Conservation (phyloP, 1,139 yeast species). For the Yamadazyma mexicana region DNA sequence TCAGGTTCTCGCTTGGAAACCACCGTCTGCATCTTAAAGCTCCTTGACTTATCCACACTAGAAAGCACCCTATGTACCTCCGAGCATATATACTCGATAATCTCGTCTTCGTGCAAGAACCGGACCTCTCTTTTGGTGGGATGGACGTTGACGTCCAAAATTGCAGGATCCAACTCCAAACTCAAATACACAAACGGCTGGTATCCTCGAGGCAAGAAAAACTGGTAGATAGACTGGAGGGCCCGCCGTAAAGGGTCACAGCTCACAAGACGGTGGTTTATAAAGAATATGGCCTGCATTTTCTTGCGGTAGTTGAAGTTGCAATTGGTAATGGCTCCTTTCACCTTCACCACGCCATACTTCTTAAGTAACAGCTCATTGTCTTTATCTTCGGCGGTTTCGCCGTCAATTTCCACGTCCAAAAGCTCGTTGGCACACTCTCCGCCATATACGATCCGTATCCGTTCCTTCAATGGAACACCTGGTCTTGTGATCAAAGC, state of each 20-base stretch:
- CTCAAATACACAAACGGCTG: conserved; percentile 78
- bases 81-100: conserved; percentile 59
- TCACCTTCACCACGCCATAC: conserved; percentile 50
- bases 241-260: conserved; percentile 82
- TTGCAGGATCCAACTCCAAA: conserved; percentile 61
- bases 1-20: conserved; percentile 18
- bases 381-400: conserved; percentile 14
- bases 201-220: conserved; percentile 76
- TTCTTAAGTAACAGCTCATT: conserved; percentile 14
- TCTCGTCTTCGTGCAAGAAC: conserved; percentile 83
- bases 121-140: conserved; percentile 95
- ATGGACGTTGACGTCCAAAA: conserved; percentile 90
- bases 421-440: conserved; percentile 66
- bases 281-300: conserved; percentile 72
- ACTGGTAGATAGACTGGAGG: conserved; percentile 58
- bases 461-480: conserved; percentile 58
- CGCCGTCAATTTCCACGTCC: conserved; percentile 33
- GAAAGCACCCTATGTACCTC: conserved; percentile 52
- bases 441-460: conserved; percentile 72
- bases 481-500: conserved; percentile 54
- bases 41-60: conserved; percentile 66
- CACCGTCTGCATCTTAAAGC: conserved; percentile 65
- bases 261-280: conserved; percentile 77
- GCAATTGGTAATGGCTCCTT: conserved; percentile 70
- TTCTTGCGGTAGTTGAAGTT: conserved; percentile 71